Conservation (phyloP, 768 basidiomycete genomes). For the Agaricus sinodeliciosus region DNA sequence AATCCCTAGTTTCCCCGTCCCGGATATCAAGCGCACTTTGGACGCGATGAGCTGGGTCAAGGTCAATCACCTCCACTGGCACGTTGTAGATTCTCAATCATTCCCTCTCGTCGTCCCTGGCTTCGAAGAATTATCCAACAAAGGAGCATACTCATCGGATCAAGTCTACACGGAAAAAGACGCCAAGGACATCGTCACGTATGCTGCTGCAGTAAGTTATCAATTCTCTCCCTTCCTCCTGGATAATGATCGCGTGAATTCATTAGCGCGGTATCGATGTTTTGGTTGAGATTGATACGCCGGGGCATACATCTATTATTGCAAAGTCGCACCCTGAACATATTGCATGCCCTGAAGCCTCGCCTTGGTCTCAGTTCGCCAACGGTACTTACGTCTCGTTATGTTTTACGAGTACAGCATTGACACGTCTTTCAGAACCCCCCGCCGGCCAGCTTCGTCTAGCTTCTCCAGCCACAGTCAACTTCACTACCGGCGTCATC, state of each 20-base stretch:
- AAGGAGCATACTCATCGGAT: constrained; percentile 59
- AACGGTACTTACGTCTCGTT: constrained; percentile 15
- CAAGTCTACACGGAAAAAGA: constrained; percentile 50
- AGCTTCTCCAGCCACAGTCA: constrained; percentile 48
- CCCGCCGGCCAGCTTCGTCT: constrained; percentile 81
- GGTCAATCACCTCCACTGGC: constrained; percentile 79
- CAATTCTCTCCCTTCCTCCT: constrained; percentile 26
- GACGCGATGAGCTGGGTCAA: constrained; percentile 77
- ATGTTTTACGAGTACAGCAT: too few relatives aligned
- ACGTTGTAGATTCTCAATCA: constrained; percentile 72
- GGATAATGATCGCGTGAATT: not conserved
- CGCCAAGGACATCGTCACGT: constrained; percentile 51
- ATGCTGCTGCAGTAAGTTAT: constrained; percentile 55
- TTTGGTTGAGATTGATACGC: constrained; percentile 74
- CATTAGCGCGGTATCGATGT: constrained; percentile 67
- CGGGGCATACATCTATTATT: constrained; percentile 74
- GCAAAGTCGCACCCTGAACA: constrained; percentile 62
- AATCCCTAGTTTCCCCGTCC: constrained; percentile 45
- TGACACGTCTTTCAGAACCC: constrained; percentile 37
- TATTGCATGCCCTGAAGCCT: constrained; percentile 54
- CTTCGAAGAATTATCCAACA: constrained; percentile 52
- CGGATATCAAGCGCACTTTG: constrained; percentile 60
- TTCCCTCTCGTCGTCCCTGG: constrained; percentile 62
- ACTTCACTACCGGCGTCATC: constrained; percentile 54
- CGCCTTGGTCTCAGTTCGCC: constrained; percentile 57